Percentiles rank a stretch among this genome's conserved stretches.
Evolutionary conservation across 2,329 filamentous ascomycete species (phyloP).

Genomic region (Aureobasidium sp.): DNA sequence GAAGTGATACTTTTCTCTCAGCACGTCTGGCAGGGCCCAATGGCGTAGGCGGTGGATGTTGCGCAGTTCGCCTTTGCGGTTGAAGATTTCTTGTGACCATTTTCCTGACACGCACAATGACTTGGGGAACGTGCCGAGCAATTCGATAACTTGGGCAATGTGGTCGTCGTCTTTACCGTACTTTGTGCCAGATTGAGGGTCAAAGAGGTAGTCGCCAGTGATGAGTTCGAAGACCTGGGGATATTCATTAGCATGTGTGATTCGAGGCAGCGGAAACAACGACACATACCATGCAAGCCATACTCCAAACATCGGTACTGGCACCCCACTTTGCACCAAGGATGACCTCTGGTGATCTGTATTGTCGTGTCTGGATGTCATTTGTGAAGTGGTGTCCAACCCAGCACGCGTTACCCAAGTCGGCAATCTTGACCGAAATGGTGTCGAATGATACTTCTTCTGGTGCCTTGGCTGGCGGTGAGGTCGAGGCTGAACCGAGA

Average conservation of each 20-base stretch:
- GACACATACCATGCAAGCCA: slow-evolving; percentile 86
- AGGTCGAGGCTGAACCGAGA: slow-evolving; percentile 58
- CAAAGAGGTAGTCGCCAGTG: slow-evolving; percentile 96
- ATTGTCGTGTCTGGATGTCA: slow-evolving; percentile 96
- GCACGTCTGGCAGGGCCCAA: slow-evolving; percentile 88
- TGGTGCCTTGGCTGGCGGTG: slow-evolving; percentile 47
- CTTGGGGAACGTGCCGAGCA: slow-evolving; percentile 89
- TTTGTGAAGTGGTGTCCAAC: slow-evolving; percentile 98
- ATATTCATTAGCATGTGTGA: not conserved
- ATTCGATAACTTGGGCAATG: slow-evolving; percentile 96
- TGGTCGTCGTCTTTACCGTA: slow-evolving; percentile 99
- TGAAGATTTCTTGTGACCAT: slow-evolving; percentile 98
- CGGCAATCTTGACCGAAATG: slow-evolving; percentile 98
- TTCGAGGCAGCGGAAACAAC: not conserved
- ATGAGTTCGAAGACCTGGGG: slow-evolving; percentile 88
- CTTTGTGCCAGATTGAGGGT: slow-evolving; percentile 95
- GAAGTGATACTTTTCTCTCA: slow-evolving; percentile 96
- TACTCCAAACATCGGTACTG: slow-evolving; percentile 99
- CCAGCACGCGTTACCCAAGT: slow-evolving; percentile 97
- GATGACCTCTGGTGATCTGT: slow-evolving; percentile 94
- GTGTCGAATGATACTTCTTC: slow-evolving; percentile 61
- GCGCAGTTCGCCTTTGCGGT: slow-evolving; percentile 89
- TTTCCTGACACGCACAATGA: slow-evolving; percentile 86
- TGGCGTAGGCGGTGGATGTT: slow-evolving; percentile 96
- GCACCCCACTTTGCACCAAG: slow-evolving; percentile 96